Evolutionary conservation across 208 protist genomes (phyloP), one percentile per base, ranked within the genome.

Genomic region (Leishmania braziliensis): DNA sequence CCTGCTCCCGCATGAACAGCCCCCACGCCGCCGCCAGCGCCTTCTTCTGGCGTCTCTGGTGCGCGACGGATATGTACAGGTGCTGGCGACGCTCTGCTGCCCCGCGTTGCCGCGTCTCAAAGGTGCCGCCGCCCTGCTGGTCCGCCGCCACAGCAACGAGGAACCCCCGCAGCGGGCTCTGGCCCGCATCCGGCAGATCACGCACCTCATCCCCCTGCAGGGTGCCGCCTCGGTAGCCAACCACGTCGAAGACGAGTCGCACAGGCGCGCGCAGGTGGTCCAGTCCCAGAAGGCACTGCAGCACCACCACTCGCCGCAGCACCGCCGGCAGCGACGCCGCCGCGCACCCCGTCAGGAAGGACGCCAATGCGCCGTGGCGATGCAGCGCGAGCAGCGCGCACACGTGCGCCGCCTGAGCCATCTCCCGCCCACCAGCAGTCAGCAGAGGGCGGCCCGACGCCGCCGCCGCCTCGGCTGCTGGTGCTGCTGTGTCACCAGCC

Each of bases 221-320:
- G 26, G 48, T 33, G 46, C 33, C 51, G 46, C 66, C 78, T 4
- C 78, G 77, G 36, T 75, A 60, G 1, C 79, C 85, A 16, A 96
- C 65, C 14, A 89, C 75, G 81, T 96, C 91, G 54, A 88, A 95
- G 46, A 95, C 85, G 0, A 96, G 81, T 0, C 89, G 86, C 60
- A 96, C 81, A 10, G 93, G 93, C 16, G 90, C 90, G 78, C 86
- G 81, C 63, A 96, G 84, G 71, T 93, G 85, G n/a, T 73, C 80
- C 82, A 96, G 86, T 23, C 83, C 84, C n/a, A 82, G 80, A 51
- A 96, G 71, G 74, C 83, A 88, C 36, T 87, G 80, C 18, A 96
- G 84, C 66, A 90, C 73, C 39, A 88, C 66, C 29, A 87, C 78
- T 18, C 69, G 53, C 18, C 75, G 82, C 16, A 94, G 71, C 54